Conservation (phyloP, 768 basidiomycete species). For the Mycena chlorophos region DNA sequence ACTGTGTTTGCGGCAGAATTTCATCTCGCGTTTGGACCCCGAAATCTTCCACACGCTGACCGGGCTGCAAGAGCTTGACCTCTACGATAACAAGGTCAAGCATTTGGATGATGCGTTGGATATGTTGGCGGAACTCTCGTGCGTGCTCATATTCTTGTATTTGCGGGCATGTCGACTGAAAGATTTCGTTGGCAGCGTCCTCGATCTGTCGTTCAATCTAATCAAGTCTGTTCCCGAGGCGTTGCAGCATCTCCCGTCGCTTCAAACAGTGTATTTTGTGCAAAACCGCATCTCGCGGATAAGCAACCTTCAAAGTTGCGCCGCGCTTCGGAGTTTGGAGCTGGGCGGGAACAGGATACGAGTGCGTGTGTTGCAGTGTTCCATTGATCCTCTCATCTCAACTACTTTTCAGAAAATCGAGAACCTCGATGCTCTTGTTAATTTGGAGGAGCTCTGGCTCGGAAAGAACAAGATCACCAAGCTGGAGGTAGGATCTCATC, state of each 20-base stretch:
- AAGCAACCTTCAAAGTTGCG: conserved; percentile 55
- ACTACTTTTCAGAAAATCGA: conserved; percentile 72
- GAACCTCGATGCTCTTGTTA: conserved; percentile 74
- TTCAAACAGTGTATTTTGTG: conserved; percentile 87
- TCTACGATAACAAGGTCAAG: conserved; percentile 96
- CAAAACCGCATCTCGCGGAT: conserved; percentile 93
- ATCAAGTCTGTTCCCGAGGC: conserved; percentile 68
- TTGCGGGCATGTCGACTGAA: no score
- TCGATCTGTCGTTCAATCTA: conserved; percentile 96
- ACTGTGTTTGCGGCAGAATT: conserved; percentile 87
- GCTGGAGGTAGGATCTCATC: conserved; percentile 59
- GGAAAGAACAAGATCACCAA: conserved; percentile 96
- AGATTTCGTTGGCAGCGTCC: conserved; percentile 48
- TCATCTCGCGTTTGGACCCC: conserved; percentile 70
- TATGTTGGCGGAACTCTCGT: conserved; percentile 57
- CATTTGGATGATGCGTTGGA: conserved; percentile 65
- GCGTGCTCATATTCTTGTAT: conserved; percentile 31
- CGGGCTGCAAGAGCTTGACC: conserved; percentile 83
- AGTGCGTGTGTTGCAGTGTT: conserved; percentile 44
- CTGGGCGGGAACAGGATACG: conserved; percentile 92
- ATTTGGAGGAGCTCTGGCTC: conserved; percentile 91
- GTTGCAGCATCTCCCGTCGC: conserved; percentile 54
- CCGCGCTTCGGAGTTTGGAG: conserved; percentile 77
- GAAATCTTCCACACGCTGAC: conserved; percentile 65
- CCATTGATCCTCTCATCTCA: not conserved